Evolutionary conservation across 768 basidiomycete species (phyloP).

Genomic region (Amanita rimosa): DNA sequence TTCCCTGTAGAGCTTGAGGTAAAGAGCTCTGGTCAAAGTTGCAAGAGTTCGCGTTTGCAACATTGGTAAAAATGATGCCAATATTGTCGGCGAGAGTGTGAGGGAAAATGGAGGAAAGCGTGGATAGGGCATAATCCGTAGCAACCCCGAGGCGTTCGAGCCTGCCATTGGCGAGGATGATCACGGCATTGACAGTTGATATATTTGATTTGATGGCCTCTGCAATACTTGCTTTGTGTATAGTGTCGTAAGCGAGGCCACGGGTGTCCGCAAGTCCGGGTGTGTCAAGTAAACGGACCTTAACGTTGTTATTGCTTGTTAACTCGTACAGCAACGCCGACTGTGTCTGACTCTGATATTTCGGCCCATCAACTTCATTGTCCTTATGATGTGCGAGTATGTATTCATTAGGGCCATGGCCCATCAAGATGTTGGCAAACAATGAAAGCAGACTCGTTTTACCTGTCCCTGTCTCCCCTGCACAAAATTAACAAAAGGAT

Average conservation of each 20-base stretch:
- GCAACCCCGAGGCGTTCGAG: conserved; percentile 12
- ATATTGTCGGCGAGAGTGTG: conserved; percentile 15
- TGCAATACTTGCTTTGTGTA: conserved; percentile 16
- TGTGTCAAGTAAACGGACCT: conserved; percentile 16
- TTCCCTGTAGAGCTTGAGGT: conserved; percentile 5
- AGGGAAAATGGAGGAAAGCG: conserved; percentile 15
- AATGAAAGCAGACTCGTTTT: conserved; percentile 10
- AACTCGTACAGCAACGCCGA: conserved; percentile 6
- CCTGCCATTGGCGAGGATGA: conserved; percentile 18
- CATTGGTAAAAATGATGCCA: conserved; percentile 15
- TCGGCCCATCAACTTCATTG: conserved; percentile 9
- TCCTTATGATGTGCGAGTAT: not conserved
- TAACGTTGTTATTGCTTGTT: conserved; percentile 3
- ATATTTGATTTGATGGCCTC: conserved; percentile 11
- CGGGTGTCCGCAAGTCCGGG: conserved; percentile 19
- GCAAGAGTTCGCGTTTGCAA: conserved; percentile 8
- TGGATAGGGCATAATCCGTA: conserved; percentile 15
- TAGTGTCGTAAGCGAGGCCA: conserved; percentile 13
- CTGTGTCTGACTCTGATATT: conserved; percentile 9
- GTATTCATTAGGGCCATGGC: conserved; percentile 5
- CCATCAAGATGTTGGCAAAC: conserved; percentile 10
- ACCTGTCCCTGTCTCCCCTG: conserved; percentile 12
- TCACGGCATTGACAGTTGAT: conserved; percentile 13
- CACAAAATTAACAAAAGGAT: not conserved
- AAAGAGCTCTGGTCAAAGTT: conserved; percentile 14